These are phyloP conservation scores for Aschersonia sp. DNA, from an alignment of 2,329 filamentous ascomycete genomes.

Conservation along the genomic window DNA sequence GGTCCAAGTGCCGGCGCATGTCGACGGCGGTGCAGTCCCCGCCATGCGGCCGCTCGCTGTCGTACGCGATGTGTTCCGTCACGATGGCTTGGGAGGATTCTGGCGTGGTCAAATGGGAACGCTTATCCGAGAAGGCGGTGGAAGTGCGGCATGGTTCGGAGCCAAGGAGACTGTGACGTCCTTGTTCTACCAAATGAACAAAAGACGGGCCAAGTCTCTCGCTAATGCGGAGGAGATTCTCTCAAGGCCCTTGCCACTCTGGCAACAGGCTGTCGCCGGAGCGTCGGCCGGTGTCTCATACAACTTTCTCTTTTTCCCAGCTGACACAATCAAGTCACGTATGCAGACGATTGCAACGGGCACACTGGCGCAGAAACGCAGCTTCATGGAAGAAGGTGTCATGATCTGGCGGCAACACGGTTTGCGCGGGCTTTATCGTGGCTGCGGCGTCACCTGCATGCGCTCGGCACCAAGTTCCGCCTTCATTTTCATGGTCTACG, in stretches of 20 bases:
- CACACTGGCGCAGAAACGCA: conserved; percentile 36
- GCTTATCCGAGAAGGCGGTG: conserved; percentile 83
- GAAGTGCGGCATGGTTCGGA: conserved; percentile 90
- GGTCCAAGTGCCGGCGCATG: conserved; percentile 61
- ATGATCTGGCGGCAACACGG: conserved; percentile 74
- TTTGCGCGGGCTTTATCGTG: conserved; percentile 73
- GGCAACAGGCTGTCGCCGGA: conserved; percentile 78
- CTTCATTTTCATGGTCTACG: conserved; percentile 93
- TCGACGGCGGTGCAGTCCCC: conserved; percentile 24
- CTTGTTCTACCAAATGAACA: conserved; percentile 48
- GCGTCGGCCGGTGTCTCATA: conserved; percentile 84
- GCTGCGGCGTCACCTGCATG: conserved; percentile 83
- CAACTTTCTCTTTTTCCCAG: conserved; percentile 95
- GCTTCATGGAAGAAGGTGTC: conserved; percentile 58
- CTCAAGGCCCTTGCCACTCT: conserved; percentile 51
- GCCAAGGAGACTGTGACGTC: conserved; percentile 68
- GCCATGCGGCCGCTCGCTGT: conserved; percentile 53
- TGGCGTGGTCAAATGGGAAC: conserved; percentile 94
- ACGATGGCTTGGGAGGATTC: conserved; percentile 73
- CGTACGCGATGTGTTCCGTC: conserved; percentile 64
- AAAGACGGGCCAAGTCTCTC: conserved; percentile 22
- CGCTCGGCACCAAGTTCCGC: conserved; percentile 90
- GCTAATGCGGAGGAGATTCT: conserved; percentile 24
- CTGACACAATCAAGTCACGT: conserved; percentile 91
- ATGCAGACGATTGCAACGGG: conserved; percentile 80